Conservation (phyloP, 148 eudicot species). For the Rhododendron henanense region DNA sequence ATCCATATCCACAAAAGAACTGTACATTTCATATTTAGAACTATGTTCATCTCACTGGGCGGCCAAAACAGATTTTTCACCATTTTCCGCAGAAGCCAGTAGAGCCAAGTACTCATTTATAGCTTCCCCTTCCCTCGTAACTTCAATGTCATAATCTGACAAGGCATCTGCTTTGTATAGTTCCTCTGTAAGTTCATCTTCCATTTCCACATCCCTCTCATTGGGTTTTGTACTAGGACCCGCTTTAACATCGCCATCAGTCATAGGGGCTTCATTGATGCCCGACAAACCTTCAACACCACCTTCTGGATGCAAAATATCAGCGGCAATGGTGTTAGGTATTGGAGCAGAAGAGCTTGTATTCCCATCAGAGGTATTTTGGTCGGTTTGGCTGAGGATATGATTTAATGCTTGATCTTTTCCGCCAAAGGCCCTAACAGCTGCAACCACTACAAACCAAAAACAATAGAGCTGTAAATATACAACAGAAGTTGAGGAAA, state of each 20-base stretch:
- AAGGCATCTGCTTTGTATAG: conserved; percentile 54
- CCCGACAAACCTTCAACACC: conserved; percentile 21
- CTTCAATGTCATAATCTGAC: conserved; percentile 88
- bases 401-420: conserved; percentile 42
- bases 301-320: background rate
- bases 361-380: conserved; percentile 7
- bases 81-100: conserved; percentile 34
- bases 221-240: conserved; percentile 23
- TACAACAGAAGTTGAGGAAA: background rate
- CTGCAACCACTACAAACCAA: conserved; percentile 40
- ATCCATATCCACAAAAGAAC: background rate
- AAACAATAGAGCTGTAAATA: background rate
- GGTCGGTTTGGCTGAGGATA: conserved; percentile 29
- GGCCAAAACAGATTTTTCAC: conserved; percentile 12
- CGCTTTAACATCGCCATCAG: conserved; percentile 18
- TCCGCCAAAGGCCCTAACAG: conserved; percentile 38
- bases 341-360: conserved; percentile 11
- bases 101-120: conserved; percentile 70
- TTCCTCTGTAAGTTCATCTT: conserved; percentile 56
- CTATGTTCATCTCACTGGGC: conserved; percentile 3
- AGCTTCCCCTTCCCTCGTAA: conserved; percentile 89
- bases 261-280: conserved; percentile 1
- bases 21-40: background rate
- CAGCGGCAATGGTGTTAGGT: background rate
- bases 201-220: conserved; percentile 76